These are phyloP conservation scores for Coriaria nepalensis DNA, from an alignment of 306 rosid species.

Conservation along the genomic window DNA sequence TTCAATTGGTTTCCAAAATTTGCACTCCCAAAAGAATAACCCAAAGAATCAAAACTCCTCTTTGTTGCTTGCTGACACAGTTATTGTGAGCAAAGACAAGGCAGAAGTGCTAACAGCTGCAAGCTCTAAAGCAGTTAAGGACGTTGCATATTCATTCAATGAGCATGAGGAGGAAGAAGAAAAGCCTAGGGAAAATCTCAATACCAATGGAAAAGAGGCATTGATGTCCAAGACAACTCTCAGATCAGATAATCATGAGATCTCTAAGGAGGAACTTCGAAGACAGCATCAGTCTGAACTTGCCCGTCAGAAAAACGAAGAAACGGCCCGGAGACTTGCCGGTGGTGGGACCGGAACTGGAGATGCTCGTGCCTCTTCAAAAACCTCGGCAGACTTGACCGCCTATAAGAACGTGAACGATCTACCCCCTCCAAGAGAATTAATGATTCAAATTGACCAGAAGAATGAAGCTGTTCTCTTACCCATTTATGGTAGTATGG, in stretches of 20 bases:
- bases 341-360: slow-evolving; percentile 57
- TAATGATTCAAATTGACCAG: slow-evolving; percentile 93
- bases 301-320: slow-evolving; percentile 96
- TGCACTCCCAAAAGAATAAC: slow-evolving; percentile 36
- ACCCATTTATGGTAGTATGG: slow-evolving; percentile 90
- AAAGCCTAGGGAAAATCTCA: slow-evolving; percentile 26
- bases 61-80: slow-evolving; percentile 76
- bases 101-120: slow-evolving; percentile 51
- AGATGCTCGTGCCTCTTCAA: slow-evolving; percentile 42
- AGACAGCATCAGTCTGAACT: slow-evolving; percentile 98
- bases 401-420: slow-evolving; percentile 87
- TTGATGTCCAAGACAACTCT: slow-evolving; percentile 63
- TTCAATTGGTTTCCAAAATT: slow-evolving; percentile 74
- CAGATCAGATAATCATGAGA: slow-evolving; percentile 87
- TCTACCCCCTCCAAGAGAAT: slow-evolving; percentile 54
- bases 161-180: slow-evolving; percentile 75
- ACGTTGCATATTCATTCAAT: slow-evolving; percentile 84
- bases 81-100: slow-evolving; percentile 47
- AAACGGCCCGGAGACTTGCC: slow-evolving; percentile 88
- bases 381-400: slow-evolving; percentile 44
- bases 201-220: slow-evolving; percentile 30
- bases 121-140: slow-evolving; percentile 63
- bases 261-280: slow-evolving; percentile 84
- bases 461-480: slow-evolving; percentile 71
- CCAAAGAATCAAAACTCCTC: slow-evolving; percentile 50